phyloP scores from a whole-genome alignment of 169 alveolate genomes.

The Cytauxzoon felis region DNA sequence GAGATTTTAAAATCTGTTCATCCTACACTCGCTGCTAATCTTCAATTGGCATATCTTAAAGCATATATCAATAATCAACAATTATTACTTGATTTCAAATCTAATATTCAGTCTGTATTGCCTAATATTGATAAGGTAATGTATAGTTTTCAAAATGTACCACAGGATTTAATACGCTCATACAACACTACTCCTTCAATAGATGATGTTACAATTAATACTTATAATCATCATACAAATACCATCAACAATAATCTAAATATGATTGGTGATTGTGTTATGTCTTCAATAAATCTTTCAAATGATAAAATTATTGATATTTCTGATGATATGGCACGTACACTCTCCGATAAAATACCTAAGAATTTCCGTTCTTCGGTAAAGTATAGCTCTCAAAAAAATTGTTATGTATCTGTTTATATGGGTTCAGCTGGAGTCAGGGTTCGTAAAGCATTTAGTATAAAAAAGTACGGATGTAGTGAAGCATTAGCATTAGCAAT shows the following conservation, averaged over 20 bases:
- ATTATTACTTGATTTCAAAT: constrained; percentile 31
- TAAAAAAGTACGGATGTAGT: constrained; percentile 60
- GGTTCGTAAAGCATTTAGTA: constrained; percentile 58
- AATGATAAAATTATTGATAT: too few species aligned
- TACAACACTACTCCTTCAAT: too few species aligned
- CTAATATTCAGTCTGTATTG: constrained; percentile 1
- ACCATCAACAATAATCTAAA: too few species aligned
- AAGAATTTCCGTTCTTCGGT: constrained; percentile 34
- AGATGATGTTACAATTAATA: too few species aligned
- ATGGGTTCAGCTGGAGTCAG: constrained; percentile 64
- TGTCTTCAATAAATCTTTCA: too few species aligned
- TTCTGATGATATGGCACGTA: too few species aligned
- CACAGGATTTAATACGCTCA: too few species aligned
- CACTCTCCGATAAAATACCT: constrained; percentile 10
- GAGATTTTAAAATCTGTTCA: constrained; percentile 36
- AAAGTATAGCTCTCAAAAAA: constrained; percentile 63
- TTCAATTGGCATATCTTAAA: constrained; percentile 48
- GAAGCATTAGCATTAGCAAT: constrained; percentile 64
- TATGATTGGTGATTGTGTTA: too few species aligned
- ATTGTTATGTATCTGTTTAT: constrained; percentile 65
- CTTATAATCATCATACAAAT: too few species aligned
- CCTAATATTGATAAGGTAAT: too few species aligned
- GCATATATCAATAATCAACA: constrained; percentile 64
- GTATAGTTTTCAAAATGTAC: too few species aligned
- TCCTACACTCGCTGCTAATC: constrained; percentile 45